Conservation (phyloP, 345 rosid genomes). For the Orychophragmus violaceus region DNA sequence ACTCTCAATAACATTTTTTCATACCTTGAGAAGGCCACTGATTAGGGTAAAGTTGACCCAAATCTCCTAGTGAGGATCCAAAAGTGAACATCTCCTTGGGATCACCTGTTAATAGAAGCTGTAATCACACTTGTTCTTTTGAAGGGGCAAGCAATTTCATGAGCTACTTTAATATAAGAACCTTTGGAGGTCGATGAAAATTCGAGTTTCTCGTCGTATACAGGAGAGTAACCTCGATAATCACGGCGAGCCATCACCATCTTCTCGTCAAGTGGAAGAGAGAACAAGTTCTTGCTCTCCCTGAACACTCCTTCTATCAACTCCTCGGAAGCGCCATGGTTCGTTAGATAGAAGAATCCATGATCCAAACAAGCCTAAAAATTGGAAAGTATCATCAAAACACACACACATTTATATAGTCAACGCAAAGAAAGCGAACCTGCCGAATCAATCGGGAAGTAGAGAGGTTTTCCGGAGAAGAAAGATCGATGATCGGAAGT, state of each 20-base stretch:
- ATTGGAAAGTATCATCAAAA: not conserved
- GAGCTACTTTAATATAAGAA: not conserved
- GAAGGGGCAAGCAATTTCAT: not conserved
- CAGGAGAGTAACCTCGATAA: conserved; percentile 57
- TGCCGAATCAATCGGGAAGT: conserved; percentile 43
- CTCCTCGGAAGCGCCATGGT: conserved; percentile 68
- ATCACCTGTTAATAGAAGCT: conserved; percentile 41
- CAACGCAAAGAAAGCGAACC: conserved; percentile 26
- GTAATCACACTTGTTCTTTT: not conserved
- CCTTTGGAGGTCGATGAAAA: not conserved
- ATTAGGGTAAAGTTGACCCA: conserved; percentile 34
- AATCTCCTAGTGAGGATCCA: conserved; percentile 48
- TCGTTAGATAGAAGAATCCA: conserved; percentile 83
- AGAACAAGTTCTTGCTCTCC: conserved; percentile 63
- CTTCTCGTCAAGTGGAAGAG: conserved; percentile 59
- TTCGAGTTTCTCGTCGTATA: conserved; percentile 48
- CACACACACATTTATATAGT: not conserved
- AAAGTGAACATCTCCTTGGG: conserved; percentile 61
- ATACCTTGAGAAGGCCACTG: conserved; percentile 76
- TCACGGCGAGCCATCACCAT: conserved; percentile 38
- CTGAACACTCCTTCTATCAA: conserved; percentile 36
- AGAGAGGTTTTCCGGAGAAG: conserved; percentile 38
- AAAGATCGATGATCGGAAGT: conserved; percentile 50
- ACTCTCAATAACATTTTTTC: not conserved
- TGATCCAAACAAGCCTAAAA: conserved; percentile 62